A percentile compares a stretch with the other conserved stretches of the same genome.
Conservation (phyloP, 2,329 filamentous ascomycete genomes). For the Xylariaceae sp. region DNA sequence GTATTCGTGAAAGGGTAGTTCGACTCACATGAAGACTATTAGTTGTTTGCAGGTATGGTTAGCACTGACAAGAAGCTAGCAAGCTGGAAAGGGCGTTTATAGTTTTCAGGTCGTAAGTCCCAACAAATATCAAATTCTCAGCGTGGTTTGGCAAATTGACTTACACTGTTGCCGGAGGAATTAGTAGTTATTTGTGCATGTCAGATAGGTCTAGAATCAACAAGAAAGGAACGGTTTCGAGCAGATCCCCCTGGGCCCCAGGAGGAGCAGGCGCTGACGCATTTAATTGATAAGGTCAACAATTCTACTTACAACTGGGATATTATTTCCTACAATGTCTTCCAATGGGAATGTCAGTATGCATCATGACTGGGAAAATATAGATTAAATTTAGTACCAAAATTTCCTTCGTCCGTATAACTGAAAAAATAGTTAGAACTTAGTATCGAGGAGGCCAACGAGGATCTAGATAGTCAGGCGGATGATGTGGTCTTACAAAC, state of each 20-base stretch:
- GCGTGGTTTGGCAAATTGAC: background rate
- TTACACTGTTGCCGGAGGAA: slow-evolving; percentile 9
- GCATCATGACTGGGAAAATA: background rate
- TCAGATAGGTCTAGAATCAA: background rate
- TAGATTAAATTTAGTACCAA: slow-evolving; percentile 42
- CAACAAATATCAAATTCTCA: background rate
- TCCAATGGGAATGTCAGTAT: slow-evolving; percentile 12
- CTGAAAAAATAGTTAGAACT: slow-evolving; percentile 20
- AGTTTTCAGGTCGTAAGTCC: too few relatives aligned
- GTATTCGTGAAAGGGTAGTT: background rate
- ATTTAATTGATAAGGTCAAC: background rate
- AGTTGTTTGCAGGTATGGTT: background rate
- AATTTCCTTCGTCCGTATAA: slow-evolving; percentile 64
- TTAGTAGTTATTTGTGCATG: slow-evolving; percentile 4
- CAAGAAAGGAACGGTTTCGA: background rate
- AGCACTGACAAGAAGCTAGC: background rate
- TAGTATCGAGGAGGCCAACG: slow-evolving; percentile 6
- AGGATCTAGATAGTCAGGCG: background rate
- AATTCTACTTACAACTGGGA: slow-evolving; percentile 21
- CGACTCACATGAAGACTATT: slow-evolving; percentile 21
- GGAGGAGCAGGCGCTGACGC: background rate
- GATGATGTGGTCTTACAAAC: slow-evolving; percentile 40
- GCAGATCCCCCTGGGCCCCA: too few relatives aligned
- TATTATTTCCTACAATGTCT: slow-evolving; percentile 26
- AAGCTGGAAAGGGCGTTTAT: background rate